Conservation (phyloP, 345 rosid species). For the Firmiana major region DNA sequence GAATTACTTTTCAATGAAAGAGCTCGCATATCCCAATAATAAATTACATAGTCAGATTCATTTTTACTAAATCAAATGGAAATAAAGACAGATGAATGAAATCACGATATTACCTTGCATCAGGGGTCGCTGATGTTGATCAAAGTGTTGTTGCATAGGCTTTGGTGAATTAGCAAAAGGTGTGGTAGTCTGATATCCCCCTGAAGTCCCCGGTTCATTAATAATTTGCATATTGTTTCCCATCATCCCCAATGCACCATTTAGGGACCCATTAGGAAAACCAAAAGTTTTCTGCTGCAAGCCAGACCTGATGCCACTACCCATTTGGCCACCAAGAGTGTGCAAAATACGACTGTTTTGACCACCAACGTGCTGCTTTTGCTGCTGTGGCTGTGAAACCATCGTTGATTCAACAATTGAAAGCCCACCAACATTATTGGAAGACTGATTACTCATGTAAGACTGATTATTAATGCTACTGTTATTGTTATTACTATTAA, state of each 20-base stretch:
- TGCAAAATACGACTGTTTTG: constrained; percentile 67
- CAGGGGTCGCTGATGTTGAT: constrained; percentile 59
- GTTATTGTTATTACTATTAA: constrained; percentile 36
- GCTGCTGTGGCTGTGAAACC: constrained; percentile 60
- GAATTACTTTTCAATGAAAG: constrained; percentile 16
- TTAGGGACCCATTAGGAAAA: constrained; percentile 56
- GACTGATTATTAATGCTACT: constrained; percentile 46
- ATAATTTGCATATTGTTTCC: constrained; percentile 47
- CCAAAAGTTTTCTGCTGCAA: constrained; percentile 71
- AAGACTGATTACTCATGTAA: constrained; percentile 60
- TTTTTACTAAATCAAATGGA: neutral
- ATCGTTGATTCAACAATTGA: constrained; percentile 63
- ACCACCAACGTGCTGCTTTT: constrained; percentile 57
- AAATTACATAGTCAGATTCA: constrained; percentile 18
- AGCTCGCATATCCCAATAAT: constrained; percentile 8
- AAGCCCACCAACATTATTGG: constrained; percentile 56
- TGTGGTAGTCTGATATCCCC: constrained; percentile 45
- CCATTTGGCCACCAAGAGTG: constrained; percentile 68
- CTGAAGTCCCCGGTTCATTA: constrained; percentile 55
- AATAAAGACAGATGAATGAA: neutral
- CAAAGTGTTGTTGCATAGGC: constrained; percentile 55
- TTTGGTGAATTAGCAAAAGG: constrained; percentile 55
- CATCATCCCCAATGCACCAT: constrained; percentile 60
- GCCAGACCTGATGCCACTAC: constrained; percentile 53
- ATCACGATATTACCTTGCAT: constrained; percentile 47